Evolutionary conservation across 163 green algal genomes (phyloP), one percentile per base, ranked within the genome.

Genomic region (Chloromonas sp.): DNA sequence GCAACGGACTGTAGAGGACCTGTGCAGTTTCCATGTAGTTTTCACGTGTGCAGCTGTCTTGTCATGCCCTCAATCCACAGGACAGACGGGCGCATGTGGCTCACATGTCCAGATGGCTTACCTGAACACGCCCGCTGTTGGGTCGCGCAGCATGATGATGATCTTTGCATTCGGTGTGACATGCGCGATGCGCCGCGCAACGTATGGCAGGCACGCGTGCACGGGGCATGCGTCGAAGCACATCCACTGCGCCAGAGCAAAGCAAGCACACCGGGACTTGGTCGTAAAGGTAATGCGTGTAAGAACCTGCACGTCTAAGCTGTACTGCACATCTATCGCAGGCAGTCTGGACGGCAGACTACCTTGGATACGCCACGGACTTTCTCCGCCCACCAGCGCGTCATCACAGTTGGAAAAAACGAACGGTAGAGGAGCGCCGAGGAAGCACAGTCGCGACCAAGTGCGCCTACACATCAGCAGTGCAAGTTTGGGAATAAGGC

Each of bases 401-500:
- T 89, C 57, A 97, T 81, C n/a, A 95, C 11, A 0, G 94, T 96
- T 60, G 94, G 94, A 85, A 97, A 97, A 86, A 96, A 97, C 76
- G 85, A 92, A 78, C 89, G 89, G 91, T 97, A 97, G 58, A 95
- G 86, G 3, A 62, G 14, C 3, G 36, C 61, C 2, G 60, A 85
- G 78, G 66, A 81, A 58, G 93, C 85, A 66, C 70, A 78, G 70
- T 62, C 58, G 1, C 84, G 86, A 14, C 94, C 94, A 83, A 96
- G 84, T 8, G 94, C 90, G 2, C 94, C 84, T 90, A 79, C 60
- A 66, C 1, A 61, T 36, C 36, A 36, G 36, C 36, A 36, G 36
- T 36, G 36, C 36, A 36, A 36, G 36, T 36, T 36, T 36, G 36
- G 36, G 36, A 36, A 36, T 36, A 36, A 36, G 36, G 36, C 36